Evolutionary conservation across 257 asterid genomes (phyloP), one percentile per base, ranked within the genome.

Genomic region (Nicotiana sylvestris): DNA sequence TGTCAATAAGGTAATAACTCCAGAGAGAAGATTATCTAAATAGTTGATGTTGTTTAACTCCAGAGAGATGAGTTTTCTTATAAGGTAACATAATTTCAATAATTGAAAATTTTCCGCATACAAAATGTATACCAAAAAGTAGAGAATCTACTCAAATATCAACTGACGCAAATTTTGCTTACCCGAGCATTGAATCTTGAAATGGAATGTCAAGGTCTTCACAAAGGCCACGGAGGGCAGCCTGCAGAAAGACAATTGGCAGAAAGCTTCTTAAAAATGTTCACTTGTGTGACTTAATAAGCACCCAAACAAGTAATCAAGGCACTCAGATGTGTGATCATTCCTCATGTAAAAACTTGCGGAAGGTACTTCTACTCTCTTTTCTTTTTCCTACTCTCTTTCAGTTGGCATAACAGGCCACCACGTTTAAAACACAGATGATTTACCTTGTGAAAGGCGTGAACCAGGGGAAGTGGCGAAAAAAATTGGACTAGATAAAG

Each of bases 141-240:
- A 46, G 61, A 43, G 37, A 13, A 15, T 12, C 37, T 46, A 46
- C 37, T 46, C 60, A 72, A 25, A 39, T 21, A 21, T 21, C 21
- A 21, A 21, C 39, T 46, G 43, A n/a, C n/a, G 58, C 46, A 21
- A 58, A 49, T 86, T 72, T 65, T 76, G 80, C 93, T 92, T 90
- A 95, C 98, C 90, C 90, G 84, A 95, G 98, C 98, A 95, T 93
- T 81, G 96, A 86, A 84, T 88, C 85, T 87, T 93, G 94, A 86
- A 95, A 95, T 80, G 95, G 92, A 86, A 95, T 92, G 62, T 90
- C 92, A 82, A 95, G 96, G 85, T 89, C 95, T 81, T 87, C 90
- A 87, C 98, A 95, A 58, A 95, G 92, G 80, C 90, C 91, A 74
- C 87, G 93, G 84, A 95, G 87, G 88, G 93, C 85, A 69, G 81